Evolutionary conservation across 495 filamentous ascomycete species (phyloP).

Genomic region (Neurospora sublineolata): DNA sequence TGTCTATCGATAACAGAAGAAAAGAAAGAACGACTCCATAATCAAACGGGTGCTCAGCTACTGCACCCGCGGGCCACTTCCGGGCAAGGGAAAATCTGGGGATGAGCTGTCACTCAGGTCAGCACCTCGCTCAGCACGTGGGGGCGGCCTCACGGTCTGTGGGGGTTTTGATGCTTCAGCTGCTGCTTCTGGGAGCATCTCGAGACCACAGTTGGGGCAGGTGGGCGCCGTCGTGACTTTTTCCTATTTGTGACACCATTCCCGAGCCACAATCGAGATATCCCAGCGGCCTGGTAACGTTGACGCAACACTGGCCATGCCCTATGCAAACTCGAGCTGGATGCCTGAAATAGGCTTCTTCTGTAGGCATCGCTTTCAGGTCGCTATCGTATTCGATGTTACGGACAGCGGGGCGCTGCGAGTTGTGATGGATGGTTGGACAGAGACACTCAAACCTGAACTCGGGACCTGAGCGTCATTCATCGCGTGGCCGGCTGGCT

Average conservation of each 20-base stretch:
- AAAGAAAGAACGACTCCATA: background rate
- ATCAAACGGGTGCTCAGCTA: background rate
- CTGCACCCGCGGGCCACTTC: background rate
- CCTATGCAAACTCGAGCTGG: background rate
- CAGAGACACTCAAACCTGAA: background rate
- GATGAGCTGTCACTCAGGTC: background rate
- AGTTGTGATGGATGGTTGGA: background rate
- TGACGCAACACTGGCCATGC: background rate
- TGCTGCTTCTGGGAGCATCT: background rate
- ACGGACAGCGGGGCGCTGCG: background rate
- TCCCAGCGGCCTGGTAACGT: background rate
- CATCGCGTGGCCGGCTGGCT: background rate
- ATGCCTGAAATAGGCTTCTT: background rate
- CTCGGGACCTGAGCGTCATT: background rate
- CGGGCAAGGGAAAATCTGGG: background rate
- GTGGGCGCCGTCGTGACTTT: background rate
- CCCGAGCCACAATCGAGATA: background rate
- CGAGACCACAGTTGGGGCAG: background rate
- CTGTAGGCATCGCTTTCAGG: background rate
- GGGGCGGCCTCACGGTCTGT: background rate
- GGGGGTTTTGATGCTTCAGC: background rate
- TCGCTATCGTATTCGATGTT: background rate
- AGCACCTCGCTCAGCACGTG: background rate
- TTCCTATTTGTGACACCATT: background rate
- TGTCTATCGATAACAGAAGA: background rate